These are phyloP conservation scores for Salix viminalis DNA, from an alignment of 345 rosid genomes.

Conservation along the genomic window DNA sequence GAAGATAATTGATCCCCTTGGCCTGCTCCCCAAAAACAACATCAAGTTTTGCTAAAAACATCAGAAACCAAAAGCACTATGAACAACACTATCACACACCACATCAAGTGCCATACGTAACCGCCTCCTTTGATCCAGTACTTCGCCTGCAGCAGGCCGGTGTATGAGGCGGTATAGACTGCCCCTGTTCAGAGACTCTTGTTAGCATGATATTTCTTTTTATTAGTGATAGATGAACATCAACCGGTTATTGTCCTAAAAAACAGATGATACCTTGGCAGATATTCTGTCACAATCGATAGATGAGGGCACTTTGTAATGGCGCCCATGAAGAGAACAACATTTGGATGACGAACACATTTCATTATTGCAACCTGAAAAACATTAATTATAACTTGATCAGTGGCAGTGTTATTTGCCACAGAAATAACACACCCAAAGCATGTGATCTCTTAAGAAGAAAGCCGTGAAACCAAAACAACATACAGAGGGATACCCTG, in stretches of 20 bases:
- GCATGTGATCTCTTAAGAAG: not conserved
- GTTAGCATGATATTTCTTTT: not conserved
- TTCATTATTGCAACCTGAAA: conserved; percentile 92
- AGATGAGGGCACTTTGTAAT: conserved; percentile 80
- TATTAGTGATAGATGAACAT: not conserved
- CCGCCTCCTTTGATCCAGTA: conserved; percentile 78
- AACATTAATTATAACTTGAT: not conserved
- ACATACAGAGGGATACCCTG: not conserved
- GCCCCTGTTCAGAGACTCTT: conserved; percentile 52
- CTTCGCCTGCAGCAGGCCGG: conserved; percentile 78
- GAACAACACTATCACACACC: conserved; percentile 41
- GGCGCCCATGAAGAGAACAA: conserved; percentile 99
- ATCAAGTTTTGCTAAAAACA: conserved; percentile 3
- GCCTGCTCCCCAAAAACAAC: conserved; percentile 55
- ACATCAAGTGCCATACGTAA: conserved; percentile 93
- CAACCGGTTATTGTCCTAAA: not conserved
- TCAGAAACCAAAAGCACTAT: not conserved
- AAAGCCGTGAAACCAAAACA: not conserved
- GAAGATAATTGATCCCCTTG: conserved; percentile 92
- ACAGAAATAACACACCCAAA: not conserved
- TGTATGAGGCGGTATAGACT: conserved; percentile 86
- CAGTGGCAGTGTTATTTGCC: not conserved
- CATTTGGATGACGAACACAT: conserved; percentile 93
- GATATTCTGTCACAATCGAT: conserved; percentile 88
- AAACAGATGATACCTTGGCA: conserved; percentile 57